phyloP scores from a whole-genome alignment of 208 protist species.

The Naegleria gruberi region DNA sequence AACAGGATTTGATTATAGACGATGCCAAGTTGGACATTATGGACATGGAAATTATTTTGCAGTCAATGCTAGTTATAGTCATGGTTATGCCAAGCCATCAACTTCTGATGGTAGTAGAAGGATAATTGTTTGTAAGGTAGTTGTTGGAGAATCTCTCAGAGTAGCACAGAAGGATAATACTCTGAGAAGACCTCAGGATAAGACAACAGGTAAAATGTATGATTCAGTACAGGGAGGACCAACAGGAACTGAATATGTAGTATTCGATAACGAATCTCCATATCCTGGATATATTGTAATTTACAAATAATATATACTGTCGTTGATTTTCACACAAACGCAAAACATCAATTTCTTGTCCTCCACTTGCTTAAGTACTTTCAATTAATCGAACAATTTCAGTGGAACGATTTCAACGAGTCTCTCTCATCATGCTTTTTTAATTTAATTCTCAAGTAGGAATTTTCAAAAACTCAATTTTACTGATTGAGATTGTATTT shows the following conservation, averaged over 20 bases:
- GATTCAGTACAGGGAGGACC: neutral
- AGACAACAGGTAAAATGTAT: neutral
- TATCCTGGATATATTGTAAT: neutral
- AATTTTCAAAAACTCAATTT: no score
- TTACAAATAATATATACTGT: neutral
- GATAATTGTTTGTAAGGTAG: neutral
- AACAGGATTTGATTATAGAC: neutral
- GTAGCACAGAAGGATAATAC: neutral
- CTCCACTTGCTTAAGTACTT: no score
- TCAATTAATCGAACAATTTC: no score
- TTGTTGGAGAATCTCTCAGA: neutral
- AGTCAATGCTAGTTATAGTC: neutral
- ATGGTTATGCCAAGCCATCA: neutral
- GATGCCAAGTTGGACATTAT: neutral
- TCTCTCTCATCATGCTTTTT: no score
- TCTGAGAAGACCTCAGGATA: neutral
- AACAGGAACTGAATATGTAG: neutral
- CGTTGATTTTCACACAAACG: no score
- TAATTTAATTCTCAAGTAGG: no score
- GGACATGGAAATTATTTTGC: neutral
- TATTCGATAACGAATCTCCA: neutral
- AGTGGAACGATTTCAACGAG: no score
- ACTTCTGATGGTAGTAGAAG: neutral
- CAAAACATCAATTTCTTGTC: no score
- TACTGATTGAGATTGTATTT: no score